A percentile compares a stretch with the other conserved stretches of the same genome.
These are phyloP conservation scores for Plasmodium ovale DNA, from an alignment of 169 alveolate genomes.

Conservation along the genomic window DNA sequence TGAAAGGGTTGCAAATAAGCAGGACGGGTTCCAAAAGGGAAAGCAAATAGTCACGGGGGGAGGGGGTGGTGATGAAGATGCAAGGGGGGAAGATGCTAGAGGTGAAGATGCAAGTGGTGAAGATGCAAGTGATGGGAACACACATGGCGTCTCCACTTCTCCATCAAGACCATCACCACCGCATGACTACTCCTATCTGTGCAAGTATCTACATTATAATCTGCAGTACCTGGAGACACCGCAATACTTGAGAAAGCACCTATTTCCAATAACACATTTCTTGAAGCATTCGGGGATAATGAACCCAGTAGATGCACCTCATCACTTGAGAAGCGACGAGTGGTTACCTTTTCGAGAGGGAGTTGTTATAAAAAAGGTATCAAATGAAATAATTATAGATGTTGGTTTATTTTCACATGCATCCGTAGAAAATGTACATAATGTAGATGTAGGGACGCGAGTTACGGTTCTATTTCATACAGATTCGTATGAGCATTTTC, in stretches of 20 bases:
- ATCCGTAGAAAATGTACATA: conserved; percentile 76
- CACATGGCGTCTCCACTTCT: too few species aligned
- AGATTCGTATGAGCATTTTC: conserved; percentile 15
- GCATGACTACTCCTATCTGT: conserved; percentile 31
- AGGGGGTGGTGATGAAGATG: not conserved
- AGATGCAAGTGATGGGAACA: not conserved
- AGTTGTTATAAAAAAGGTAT: conserved; percentile 24
- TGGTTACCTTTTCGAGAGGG: conserved; percentile 92
- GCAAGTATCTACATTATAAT: conserved; percentile 61
- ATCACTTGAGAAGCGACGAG: conserved; percentile 96
- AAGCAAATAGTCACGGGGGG: not conserved
- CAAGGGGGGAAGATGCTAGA: not conserved
- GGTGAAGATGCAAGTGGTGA: not conserved
- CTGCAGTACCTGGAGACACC: conserved; percentile 98
- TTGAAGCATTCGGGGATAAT: conserved; percentile 96
- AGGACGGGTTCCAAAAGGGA: not conserved
- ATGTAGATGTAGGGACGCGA: conserved; percentile 65
- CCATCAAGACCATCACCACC: not conserved
- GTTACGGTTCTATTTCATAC: conserved; percentile 70
- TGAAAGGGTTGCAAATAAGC: not conserved
- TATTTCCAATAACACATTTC: conserved; percentile 89
- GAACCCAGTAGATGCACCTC: conserved; percentile 99
- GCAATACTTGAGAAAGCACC: conserved; percentile 94
- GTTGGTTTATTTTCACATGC: conserved; percentile 87
- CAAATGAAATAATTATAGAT: conserved; percentile 73